Base-by-base conservation (phyloP, 768 basidiomycete species). In the Hericium erinaceus region DNA sequence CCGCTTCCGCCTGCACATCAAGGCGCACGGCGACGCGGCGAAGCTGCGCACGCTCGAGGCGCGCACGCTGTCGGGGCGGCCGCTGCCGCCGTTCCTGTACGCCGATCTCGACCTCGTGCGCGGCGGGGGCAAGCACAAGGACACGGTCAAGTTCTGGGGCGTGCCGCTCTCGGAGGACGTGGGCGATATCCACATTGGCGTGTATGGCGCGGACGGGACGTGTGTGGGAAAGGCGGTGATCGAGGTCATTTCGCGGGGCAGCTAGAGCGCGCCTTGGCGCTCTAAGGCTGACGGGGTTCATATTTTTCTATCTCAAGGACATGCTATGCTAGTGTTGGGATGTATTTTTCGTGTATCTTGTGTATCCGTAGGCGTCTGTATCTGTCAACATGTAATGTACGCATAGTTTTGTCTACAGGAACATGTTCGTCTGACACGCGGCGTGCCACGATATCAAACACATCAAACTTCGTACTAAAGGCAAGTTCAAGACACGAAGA, bases 91-190 rank as follows among this genome's bases (percentile, higher is more conserved):
- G 3, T 63, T 58, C 49, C 37, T 63, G 24, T 61, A 61, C 11
- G 62, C 61, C 2, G 62, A 63, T 20, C 54, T 63, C 48, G 60
- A 61, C 41, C 37, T 52, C 20, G 37, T 39, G 11, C 55, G 60
- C 1, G 62, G 56, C n/a, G 60, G 56, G 16, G 51, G 57, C 26
- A 48, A 39, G 28, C 60, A 63, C 39, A 46, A 50, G 26, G 58
- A 58, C 37, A 61, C 62, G 33, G 60, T 63, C 24, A 61, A 63
- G 39, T 63, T 63, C 48, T 61, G 62, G 60, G 62, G 62, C 16
- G 57, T 59, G 44, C 62, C 62, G n/a, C 57, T 58, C 38, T 39
- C 54, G 50, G 60, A 63, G 41, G 62, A 63, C 28, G 58, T 61
- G 12, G 62, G 62, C 44, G 56, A 59, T 53, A 58, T 63, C 40